Percentiles rank a stretch among this genome's conserved stretches.
These are phyloP conservation scores for Oxytropis ochrocephala DNA, from an alignment of 306 rosid genomes.

Conservation along the genomic window DNA sequence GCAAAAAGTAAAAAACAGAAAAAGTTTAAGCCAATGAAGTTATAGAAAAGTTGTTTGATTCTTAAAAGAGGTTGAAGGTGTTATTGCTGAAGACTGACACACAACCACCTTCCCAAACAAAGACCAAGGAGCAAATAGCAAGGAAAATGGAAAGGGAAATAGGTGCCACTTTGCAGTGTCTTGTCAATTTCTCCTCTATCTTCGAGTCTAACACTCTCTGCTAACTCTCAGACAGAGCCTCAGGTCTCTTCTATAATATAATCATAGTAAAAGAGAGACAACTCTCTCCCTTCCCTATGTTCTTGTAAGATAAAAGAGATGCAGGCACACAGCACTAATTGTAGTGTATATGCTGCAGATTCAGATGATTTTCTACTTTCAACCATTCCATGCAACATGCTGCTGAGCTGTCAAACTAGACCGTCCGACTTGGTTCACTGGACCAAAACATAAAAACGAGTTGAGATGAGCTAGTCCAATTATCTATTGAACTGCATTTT, in stretches of 20 bases:
- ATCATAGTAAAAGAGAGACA: not conserved
- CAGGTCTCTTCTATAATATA: not conserved
- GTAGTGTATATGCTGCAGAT: not conserved
- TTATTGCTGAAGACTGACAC: conserved; percentile 15
- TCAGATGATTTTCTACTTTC: not conserved
- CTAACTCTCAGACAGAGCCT: conserved; percentile 1
- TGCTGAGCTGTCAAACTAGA: too few relatives aligned
- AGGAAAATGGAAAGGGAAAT: not conserved
- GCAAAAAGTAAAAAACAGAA: not conserved
- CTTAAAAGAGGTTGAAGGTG: not conserved
- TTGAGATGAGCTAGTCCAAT: too few relatives aligned
- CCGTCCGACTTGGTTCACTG: too few relatives aligned
- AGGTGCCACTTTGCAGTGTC: conserved; percentile 8
- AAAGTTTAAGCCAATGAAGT: not conserved
- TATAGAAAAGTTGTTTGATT: not conserved
- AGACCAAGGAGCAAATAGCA: not conserved
- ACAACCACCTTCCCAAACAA: conserved; percentile 4
- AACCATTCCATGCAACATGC: not conserved
- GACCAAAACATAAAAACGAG: too few relatives aligned
- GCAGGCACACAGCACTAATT: not conserved
- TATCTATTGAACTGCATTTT: too few relatives aligned
- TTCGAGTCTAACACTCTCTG: not conserved
- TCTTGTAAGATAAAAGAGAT: not conserved
- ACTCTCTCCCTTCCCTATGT: not conserved
- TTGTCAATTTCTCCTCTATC: conserved; percentile 25